Conservation (phyloP, 2,329 filamentous ascomycete genomes). For the Cladophialophora immunda region DNA sequence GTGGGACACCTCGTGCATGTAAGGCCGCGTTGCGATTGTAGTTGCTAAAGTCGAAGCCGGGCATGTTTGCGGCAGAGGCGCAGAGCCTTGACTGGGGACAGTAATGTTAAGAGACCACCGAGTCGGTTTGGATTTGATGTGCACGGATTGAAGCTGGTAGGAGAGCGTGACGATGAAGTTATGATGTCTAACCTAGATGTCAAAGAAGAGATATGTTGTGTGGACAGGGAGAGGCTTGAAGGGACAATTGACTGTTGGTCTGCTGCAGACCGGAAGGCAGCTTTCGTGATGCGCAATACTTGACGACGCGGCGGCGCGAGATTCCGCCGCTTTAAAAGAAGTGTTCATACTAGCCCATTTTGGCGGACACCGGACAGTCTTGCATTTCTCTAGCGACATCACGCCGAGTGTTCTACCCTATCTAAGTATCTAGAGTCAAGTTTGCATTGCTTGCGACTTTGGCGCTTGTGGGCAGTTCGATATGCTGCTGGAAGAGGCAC, state of each 20-base stretch:
- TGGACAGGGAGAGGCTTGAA: background rate
- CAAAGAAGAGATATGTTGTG: background rate
- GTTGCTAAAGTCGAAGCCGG: constrained; percentile 99
- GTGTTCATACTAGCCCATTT: background rate
- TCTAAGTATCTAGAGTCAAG: background rate
- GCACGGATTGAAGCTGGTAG: background rate
- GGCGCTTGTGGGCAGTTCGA: background rate
- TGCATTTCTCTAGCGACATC: background rate
- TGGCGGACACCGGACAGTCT: background rate
- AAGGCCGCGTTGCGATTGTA: constrained; percentile 98
- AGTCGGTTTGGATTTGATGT: background rate
- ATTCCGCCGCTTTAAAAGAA: background rate
- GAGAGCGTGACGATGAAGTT: background rate
- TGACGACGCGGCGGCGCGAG: background rate
- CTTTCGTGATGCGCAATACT: constrained; percentile 20
- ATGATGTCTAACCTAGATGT: background rate
- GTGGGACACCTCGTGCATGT: constrained; percentile 89
- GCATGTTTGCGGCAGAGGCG: constrained; percentile 65
- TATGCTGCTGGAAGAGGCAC: background rate
- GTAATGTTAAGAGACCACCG: background rate
- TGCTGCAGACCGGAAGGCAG: constrained; percentile 14
- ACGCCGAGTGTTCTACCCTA: background rate
- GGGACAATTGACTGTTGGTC: background rate
- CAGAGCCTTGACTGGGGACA: constrained; percentile 18
- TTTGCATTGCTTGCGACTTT: background rate